Percentiles rank a stretch among this genome's conserved stretches.
These are phyloP conservation scores for Thelephora ganbajun DNA, from an alignment of 768 basidiomycete species.

Conservation along the genomic window DNA sequence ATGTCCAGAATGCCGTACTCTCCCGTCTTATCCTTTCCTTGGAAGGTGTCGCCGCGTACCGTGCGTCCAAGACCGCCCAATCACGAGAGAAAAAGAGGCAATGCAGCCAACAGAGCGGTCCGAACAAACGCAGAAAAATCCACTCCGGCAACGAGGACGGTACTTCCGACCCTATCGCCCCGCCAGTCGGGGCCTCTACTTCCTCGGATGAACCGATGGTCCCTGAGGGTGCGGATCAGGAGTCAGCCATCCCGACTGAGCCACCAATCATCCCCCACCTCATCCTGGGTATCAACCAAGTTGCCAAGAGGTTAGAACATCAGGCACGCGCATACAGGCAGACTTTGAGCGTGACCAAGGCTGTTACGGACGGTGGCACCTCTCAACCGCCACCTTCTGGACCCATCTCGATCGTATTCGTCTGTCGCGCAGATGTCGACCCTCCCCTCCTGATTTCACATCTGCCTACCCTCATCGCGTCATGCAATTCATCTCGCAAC, in stretches of 20 bases:
- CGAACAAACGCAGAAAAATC: background rate
- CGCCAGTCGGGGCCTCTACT: too few relatives aligned
- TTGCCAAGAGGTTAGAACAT: slow-evolving; percentile 58
- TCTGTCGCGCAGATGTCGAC: slow-evolving; percentile 64
- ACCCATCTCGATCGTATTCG: slow-evolving; percentile 33
- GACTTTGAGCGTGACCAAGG: background rate
- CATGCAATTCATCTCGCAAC: slow-evolving; percentile 41
- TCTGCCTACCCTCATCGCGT: slow-evolving; percentile 63
- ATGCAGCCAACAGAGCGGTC: background rate
- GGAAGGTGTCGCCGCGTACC: slow-evolving; percentile 34
- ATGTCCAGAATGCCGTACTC: slow-evolving; percentile 48
- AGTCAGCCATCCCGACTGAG: background rate
- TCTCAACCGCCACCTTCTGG: background rate
- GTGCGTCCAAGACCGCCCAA: slow-evolving; percentile 17
- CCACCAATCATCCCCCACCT: slow-evolving; percentile 36
- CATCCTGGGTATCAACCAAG: slow-evolving; percentile 63
- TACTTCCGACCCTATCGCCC: background rate
- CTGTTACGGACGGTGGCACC: background rate
- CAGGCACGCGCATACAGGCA: slow-evolving; percentile 25
- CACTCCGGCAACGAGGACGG: background rate
- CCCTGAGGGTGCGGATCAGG: background rate
- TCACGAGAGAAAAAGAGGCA: slow-evolving; percentile 27
- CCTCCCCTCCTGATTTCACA: slow-evolving; percentile 61
- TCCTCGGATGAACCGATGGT: background rate
- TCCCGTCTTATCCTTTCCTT: slow-evolving; percentile 35